Evolutionary conservation across 2,329 filamentous ascomycete genomes (phyloP), one percentile per base, ranked within the genome.

Genomic region (Colletotrichum sp.): DNA sequence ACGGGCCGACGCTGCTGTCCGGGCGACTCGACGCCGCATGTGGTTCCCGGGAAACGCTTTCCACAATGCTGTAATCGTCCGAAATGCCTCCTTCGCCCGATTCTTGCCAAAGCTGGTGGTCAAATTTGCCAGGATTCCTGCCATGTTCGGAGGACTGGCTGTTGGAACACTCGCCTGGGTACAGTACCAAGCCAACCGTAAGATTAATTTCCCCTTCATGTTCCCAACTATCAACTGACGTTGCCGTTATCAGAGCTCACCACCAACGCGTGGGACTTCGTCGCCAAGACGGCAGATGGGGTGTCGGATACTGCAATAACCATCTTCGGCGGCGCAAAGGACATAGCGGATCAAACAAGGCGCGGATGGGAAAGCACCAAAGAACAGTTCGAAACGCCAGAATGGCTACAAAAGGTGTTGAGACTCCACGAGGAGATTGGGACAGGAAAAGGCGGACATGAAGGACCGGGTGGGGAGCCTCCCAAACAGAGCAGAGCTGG

Each of bases 181-280:
- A 65, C 97, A 99, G 83, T 98, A 99, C 83, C 97, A 99, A 85
- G 96, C 97, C 77, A 93, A 93, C 71, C 94, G 94, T 96, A 90
- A 77, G 94, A 34, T 21, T 61, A 18, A 24, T 55, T 16, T 12
- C 61, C 34, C n/a, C 24, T 18, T 32, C 16, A 28, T 48, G 16
- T 24, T 15, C n/a, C 34, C 7, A 43, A 43, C 66, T 32, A 38
- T 16, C 18, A 6, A 62, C 73, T 75, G 56, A 75, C 61, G 24
- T n/a, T 15, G 18, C 24, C 55, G 26, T 73, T 32, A 9, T 12
- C 28, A 91, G 92, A 95, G 87, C 94, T 94, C 26, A 94, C 94
- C 75, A 95, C 91, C 75, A 96, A 94, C 84, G 94, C 93, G 4
- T 89, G 94, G 76, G 95, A 97, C 79, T 82, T 98, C 36, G 92